A percentile compares a stretch with the other conserved stretches of the same genome.
These are phyloP conservation scores for Sugiyamaella pinicola DNA, from an alignment of 1,139 yeast genomes.

Conservation along the genomic window DNA sequence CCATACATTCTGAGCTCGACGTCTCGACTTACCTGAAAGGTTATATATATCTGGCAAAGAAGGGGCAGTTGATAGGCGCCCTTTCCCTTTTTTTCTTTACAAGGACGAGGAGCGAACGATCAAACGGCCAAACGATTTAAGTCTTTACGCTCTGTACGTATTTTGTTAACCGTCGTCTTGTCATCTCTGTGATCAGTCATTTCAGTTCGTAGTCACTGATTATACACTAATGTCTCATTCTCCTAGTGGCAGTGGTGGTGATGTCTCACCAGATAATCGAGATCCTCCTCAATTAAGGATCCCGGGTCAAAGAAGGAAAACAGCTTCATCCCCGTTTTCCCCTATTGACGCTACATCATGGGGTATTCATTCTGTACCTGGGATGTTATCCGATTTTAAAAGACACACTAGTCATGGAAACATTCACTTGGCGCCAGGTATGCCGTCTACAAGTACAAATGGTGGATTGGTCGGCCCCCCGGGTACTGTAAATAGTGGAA, in stretches of 20 bases:
- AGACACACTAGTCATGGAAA: conserved; percentile 40
- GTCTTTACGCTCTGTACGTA: no score
- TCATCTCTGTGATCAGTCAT: no score
- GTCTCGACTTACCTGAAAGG: conserved; percentile 13
- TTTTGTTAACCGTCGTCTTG: no score
- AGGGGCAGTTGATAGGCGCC: not conserved
- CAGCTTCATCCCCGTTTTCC: conserved; percentile 23
- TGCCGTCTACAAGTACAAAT: not conserved
- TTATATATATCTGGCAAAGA: not conserved
- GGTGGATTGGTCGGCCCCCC: conserved; percentile 7
- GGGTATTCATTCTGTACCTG: conserved; percentile 46
- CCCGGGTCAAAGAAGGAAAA: conserved; percentile 30
- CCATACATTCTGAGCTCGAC: not conserved
- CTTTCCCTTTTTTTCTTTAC: not conserved
- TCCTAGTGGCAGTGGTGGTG: not conserved
- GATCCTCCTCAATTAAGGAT: conserved; percentile 22
- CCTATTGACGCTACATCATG: conserved; percentile 34
- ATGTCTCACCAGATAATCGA: conserved; percentile 3
- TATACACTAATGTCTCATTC: conserved; percentile 8
- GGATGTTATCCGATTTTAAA: conserved; percentile 43
- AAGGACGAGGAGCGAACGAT: no score
- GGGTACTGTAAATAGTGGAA: conserved; percentile 1
- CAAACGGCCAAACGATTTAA: no score
- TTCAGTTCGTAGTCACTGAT: no score
- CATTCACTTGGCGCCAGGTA: conserved; percentile 20